Base-by-base conservation (phyloP, 2,329 filamentous ascomycete genomes). In the Aspergillus fijiensis region DNA sequence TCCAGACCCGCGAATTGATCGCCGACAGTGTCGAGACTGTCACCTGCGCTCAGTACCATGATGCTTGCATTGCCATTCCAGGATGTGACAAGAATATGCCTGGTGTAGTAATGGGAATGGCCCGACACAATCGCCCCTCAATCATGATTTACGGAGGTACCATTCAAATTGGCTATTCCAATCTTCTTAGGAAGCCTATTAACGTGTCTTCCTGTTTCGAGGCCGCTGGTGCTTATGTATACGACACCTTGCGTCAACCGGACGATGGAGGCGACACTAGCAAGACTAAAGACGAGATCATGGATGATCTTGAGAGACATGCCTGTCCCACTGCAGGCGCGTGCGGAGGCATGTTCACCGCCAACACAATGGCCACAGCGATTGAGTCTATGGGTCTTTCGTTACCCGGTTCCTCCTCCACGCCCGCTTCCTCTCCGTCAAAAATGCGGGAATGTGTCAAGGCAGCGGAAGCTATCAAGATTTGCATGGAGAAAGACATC, bases 31-130 rank as follows among this genome's bases (percentile, higher is more conserved):
- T 97, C 70, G 94, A 98, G 79, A 93, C 91, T 1, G 90, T 96
- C 45, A 97, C 92, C 1, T 94, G 89, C 74, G 94, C 91, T 5
- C 93, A 97, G 74, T 89, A 90, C 68, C 92, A 97, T 76, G 94
- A 97, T 74, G 94, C 92, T 60, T 96, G 93, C 75, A 93, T 97
- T 74, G 88, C 91, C 31, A 94, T 97, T 67, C 92, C 94, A 0
- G 93, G 93, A 11, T 97, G 93, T 75, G 93, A 97, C 80, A 97
- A 97, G 85, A 97, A 97, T 76, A 97, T 97, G 94, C 93, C 93
- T 0, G 93, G 93, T 64, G 89, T 91, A 16, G 82, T 95, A 64
- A 96, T 96, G 88, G 92, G 90, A 0, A 92, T 95, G 71, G 91
- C 91, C 14, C 86, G 94, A 59, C 91, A 96, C 78, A 97, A 97